Evolutionary conservation across 257 asterid genomes (phyloP).

Genomic region (Primulina eburnea): DNA sequence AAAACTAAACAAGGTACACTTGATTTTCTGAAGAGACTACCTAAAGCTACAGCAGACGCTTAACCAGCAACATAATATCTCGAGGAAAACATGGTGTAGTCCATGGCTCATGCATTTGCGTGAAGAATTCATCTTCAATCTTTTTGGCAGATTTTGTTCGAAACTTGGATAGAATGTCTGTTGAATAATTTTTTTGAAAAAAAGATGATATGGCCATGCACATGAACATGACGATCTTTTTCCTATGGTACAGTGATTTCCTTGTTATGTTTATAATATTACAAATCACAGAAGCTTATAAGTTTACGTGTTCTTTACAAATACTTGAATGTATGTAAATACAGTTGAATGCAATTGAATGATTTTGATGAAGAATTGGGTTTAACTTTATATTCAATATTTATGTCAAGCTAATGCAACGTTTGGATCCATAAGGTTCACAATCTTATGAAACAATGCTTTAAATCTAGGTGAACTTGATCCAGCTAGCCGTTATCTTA

Average conservation of each 20-base stretch:
- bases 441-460: too few relatives aligned
- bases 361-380: not conserved
- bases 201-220: too few relatives aligned
- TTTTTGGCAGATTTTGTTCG: not conserved
- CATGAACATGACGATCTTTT: not conserved
- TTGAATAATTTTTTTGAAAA: too few relatives aligned
- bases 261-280: not conserved
- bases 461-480: too few relatives aligned
- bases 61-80: constrained; percentile 21
- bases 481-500: too few relatives aligned
- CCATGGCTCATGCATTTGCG: not conserved
- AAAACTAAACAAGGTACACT: constrained; percentile 63
- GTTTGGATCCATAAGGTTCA: too few relatives aligned
- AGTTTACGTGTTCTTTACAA: not conserved
- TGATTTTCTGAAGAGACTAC: constrained; percentile 52
- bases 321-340: not conserved
- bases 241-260: not conserved
- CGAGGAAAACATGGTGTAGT: not conserved
- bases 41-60: constrained; percentile 50
- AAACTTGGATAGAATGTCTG: not conserved
- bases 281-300: not conserved
- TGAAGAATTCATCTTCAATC: not conserved
- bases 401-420: too few relatives aligned
- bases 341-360: not conserved
- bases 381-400: too few relatives aligned